Evolutionary conservation across 768 basidiomycete species (phyloP).

Genomic region (Sistotremastrum niveocremeum): DNA sequence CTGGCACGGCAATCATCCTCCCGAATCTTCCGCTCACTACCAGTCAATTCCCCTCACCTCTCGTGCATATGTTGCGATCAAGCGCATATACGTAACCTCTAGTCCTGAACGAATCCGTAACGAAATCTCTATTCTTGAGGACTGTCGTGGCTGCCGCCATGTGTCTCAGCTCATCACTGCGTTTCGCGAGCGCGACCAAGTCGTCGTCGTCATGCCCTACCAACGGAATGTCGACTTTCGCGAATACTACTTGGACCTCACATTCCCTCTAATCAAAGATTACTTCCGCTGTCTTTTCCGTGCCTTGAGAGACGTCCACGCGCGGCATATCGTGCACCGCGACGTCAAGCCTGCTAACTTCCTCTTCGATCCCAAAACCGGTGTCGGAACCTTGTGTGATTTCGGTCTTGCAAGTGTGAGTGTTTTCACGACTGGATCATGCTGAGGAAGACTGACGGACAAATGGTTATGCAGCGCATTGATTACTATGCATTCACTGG

Average conservation of each 20-base stretch:
- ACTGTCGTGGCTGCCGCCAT: constrained; percentile 72
- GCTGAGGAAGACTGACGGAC: not conserved
- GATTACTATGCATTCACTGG: constrained; percentile 17
- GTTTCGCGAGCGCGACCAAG: constrained; percentile 81
- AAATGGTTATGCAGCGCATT: constrained; percentile 1
- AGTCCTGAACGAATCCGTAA: constrained; percentile 86
- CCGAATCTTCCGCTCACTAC: constrained; percentile 49
- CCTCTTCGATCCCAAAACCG: constrained; percentile 75
- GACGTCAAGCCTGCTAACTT: constrained; percentile 99
- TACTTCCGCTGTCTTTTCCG: constrained; percentile 90
- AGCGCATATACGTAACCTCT: constrained; percentile 94
- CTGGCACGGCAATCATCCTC: constrained; percentile 58
- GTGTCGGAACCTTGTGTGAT: constrained; percentile 80
- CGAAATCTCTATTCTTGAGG: constrained; percentile 83
- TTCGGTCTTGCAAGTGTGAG: constrained; percentile 91
- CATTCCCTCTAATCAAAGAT: constrained; percentile 62
- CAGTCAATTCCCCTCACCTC: constrained; percentile 33
- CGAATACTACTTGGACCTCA: constrained; percentile 64
- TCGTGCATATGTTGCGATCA: constrained; percentile 80
- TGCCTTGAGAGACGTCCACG: constrained; percentile 79
- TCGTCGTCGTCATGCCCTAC: constrained; percentile 90
- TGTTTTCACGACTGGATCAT: constrained; percentile 2
- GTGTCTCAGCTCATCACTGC: constrained; percentile 91
- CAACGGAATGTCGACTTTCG: constrained; percentile 88
- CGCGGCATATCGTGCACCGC: constrained; percentile 80